These are phyloP conservation scores for Cystobasidium pallidum DNA, from an alignment of 1,284 basidiomycete genomes.

Conservation along the genomic window DNA sequence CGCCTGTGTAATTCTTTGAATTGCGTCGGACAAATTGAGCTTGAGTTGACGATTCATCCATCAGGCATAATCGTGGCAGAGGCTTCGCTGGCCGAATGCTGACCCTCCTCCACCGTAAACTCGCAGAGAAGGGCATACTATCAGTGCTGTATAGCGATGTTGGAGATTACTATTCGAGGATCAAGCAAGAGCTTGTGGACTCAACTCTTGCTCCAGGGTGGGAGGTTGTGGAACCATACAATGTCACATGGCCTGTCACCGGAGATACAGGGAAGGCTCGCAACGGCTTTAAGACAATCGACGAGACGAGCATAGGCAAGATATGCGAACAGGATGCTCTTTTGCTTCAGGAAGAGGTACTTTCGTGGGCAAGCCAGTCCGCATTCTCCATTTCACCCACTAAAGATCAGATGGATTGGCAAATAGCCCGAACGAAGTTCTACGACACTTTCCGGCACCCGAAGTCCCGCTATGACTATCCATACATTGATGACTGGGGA, in stretches of 20 bases:
- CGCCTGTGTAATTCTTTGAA: slow-evolving; percentile 4
- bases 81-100: slow-evolving; percentile 37
- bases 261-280: not conserved
- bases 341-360: slow-evolving; percentile 13
- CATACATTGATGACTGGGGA: slow-evolving; percentile 34
- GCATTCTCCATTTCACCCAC: slow-evolving; percentile 37
- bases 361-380: not conserved
- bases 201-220: slow-evolving; percentile 10
- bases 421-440: slow-evolving; percentile 16
- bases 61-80: slow-evolving; percentile 17
- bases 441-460: slow-evolving; percentile 14
- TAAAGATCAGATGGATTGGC: slow-evolving; percentile 34
- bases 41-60: not conserved
- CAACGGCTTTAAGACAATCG: not conserved
- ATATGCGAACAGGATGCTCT: slow-evolving; percentile 23
- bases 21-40: not conserved
- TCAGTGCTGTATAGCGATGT: slow-evolving; percentile 39
- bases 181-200: slow-evolving; percentile 15
- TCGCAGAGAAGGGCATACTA: not conserved
- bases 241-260: slow-evolving; percentile 16
- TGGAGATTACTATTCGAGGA: slow-evolving; percentile 25
- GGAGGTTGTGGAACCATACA: slow-evolving; percentile 8
- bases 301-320: slow-evolving; percentile 2
- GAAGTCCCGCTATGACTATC: slow-evolving; percentile 2
- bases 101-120: slow-evolving; percentile 19